Evolutionary conservation across 2,329 filamentous ascomycete species (phyloP), one percentile per base, ranked within the genome.

Genomic region (Fusarium ambrosium): DNA sequence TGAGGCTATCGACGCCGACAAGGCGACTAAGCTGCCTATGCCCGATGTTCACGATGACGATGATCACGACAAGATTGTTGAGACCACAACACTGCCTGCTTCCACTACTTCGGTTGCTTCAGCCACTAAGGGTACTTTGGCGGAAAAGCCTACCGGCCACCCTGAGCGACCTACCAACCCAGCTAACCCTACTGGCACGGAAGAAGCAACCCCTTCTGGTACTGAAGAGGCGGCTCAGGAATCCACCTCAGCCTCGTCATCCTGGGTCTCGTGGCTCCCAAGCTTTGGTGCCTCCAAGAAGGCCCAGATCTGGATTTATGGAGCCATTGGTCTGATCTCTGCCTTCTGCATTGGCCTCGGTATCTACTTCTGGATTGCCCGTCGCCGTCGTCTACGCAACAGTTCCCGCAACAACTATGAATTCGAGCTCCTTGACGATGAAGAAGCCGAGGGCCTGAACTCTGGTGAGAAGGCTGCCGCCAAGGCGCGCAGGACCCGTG

Each of bases 231-330:
- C 79, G 6, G 73, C 80, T 3, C 83, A 78, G 82, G 86, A 79
- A 82, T 80, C 79, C 79, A 80, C 82, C 73, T 85, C 84, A 43
- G 88, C 88, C 75, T 92, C 94, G 75, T 91, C 88, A 70, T 93
- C 94, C 71, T 92, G 91, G 91, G 88, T 98, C 20, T 95, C 95
- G 1, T 95, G 93, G 86, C 93, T 98, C 80, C 95, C 96, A 0
- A 96, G 94, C 1, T 97, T 98, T 79, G 95, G 95, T 64, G 93
- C 95, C 41, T 95, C 93, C 10, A 95, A 95, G 77, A 91, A 91
- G 79, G 98, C 95, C 0, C 95, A 97, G 81, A 89, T 94, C 70
- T 99, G 97, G 97, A 98, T 99, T 77, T 98, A 92, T 81, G 95
- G 95, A 67, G 92, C 95, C 4, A 85, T 97, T 24, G 91, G 88